Evolutionary conservation across 345 rosid species (phyloP), one percentile per base, ranked within the genome.

Genomic region (Gossypium turneri): DNA sequence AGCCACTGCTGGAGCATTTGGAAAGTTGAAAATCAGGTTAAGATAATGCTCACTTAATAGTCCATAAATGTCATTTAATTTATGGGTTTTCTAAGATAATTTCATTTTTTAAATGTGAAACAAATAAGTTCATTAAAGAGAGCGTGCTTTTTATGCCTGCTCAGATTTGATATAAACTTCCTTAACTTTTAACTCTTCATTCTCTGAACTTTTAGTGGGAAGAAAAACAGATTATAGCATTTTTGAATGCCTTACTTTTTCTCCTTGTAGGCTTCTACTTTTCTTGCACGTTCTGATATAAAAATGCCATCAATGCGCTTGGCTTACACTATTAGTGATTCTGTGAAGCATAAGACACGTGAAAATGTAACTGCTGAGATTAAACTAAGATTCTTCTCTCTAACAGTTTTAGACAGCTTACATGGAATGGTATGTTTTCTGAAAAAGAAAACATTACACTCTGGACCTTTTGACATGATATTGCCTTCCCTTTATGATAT

Each of bases 1-100:
- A 87, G 90, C 70, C 94, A 91, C 56, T 84, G 91, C 87, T 95
- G 98, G 99, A 91, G 98, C 86, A 84, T 95, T 81, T 95, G 99
- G 99, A 95, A 87, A 85, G 92, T 95, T 80, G 96, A 90, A 79
- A 95, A 95, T 86, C 99, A 91, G 99, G 99, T 95, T 80, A n/a
- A 75, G 57, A 58, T 76, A 55, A 66, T 64, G 59, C 55, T 68
- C 63, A 22, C 47, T 52, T 25, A 11, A 25, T 81, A 58, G 55
- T 70, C 70, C 73, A 19, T 38, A 60, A 38, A 63, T 57, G 12
- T 29, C 48, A 52, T 43, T 73, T 11, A 76, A 7, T 4, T 27
- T 43, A 20, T 72, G 45, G 12, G 19, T 73, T 64, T 27, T 74
- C 13, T 55, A 20, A 70, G 43, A 34, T 12, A n/a, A 19, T 10